Base-by-base conservation (phyloP, 2,329 filamentous ascomycete species). In the Phialophora macrospora region DNA sequence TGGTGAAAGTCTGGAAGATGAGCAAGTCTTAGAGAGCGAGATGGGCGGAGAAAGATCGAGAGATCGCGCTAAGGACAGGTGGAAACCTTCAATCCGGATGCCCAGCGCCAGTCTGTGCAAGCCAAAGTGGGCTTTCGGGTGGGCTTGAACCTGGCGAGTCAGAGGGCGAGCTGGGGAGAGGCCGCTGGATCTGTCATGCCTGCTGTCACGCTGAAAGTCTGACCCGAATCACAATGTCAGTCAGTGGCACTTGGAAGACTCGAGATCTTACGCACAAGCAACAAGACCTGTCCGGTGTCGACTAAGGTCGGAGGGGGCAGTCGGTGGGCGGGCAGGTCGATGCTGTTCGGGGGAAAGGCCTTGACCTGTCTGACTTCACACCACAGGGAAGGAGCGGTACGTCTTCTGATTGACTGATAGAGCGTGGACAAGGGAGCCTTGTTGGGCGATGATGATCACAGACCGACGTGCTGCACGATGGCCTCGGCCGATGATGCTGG, bases 31-130 rank as follows among this genome's bases (percentile, higher is more conserved):
- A 70, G 67, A 68, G 68, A 68, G 70, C 70, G 67, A 70, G 66
- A 71, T 72, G 69, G 64, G 68, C 60, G 67, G 68, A 72, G 70
- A 71, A 72, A 68, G 68, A 72, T 70, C 69, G 68, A 68, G 64
- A 70, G 68, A 71, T 70, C 71, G 71, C 70, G 64, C 66, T 70
- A 67, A 62, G 59, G 49, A 28, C 51, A 55, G 55, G 52, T 56
- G 60, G 48, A 56, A 49, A 56, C 30, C 46, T 55, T 56, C 46
- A 66, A 60, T 60, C 55, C 60, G 63, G 60, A 34, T 51, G 60
- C 41, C 38, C 41, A 66, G 28, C 28, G 52, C 52, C 52, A 55
- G 52, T 34, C n/a, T 38, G 56, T 60, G 51, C 52, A 20, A 52
- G 48, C 30, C 28, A 60, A 52, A 52, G 46, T 52, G 58, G 58